phyloP scores from a whole-genome alignment of 2,329 filamentous ascomycete genomes.

The Monilinia laxa region DNA sequence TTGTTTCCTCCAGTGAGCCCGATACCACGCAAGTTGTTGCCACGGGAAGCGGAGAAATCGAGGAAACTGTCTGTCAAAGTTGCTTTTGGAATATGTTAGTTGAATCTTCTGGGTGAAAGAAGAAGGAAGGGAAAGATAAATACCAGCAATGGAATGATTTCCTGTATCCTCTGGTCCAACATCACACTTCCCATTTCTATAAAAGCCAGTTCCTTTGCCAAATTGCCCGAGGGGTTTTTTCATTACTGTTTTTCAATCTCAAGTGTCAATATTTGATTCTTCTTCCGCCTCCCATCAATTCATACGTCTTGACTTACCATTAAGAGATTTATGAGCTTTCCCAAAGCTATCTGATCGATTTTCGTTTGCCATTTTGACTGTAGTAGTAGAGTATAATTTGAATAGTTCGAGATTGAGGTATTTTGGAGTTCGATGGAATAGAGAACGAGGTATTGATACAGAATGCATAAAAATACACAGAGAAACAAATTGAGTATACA shows the following conservation, averaged over 20 bases:
- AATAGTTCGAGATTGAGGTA: too few species aligned
- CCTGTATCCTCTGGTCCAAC: constrained; percentile 54
- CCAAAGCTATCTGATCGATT: constrained; percentile 13
- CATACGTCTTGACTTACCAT: constrained; percentile 25
- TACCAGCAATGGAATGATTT: constrained; percentile 57
- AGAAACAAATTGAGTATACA: neutral
- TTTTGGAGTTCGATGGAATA: neutral
- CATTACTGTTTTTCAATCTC: constrained; percentile 47
- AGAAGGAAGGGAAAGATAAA: too few species aligned
- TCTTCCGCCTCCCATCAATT: neutral
- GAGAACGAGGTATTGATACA: neutral
- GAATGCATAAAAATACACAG: neutral
- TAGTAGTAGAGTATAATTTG: neutral
- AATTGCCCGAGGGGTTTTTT: constrained; percentile 58
- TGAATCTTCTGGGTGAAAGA: neutral
- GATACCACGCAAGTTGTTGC: constrained; percentile 56
- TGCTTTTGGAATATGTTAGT: constrained; percentile 36
- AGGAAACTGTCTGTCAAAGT: constrained; percentile 61
- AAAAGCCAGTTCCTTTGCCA: constrained; percentile 58
- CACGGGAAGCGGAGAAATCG: constrained; percentile 57
- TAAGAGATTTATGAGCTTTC: constrained; percentile 18
- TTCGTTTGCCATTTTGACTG: neutral
- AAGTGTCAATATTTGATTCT: neutral
- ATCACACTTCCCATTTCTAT: constrained; percentile 60
- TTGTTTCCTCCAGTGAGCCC: constrained; percentile 59